A percentile compares a stretch with the other conserved stretches of the same genome.
These are phyloP conservation scores for Tubosaeta sp. DNA, from an alignment of 768 basidiomycete species.

Conservation along the genomic window DNA sequence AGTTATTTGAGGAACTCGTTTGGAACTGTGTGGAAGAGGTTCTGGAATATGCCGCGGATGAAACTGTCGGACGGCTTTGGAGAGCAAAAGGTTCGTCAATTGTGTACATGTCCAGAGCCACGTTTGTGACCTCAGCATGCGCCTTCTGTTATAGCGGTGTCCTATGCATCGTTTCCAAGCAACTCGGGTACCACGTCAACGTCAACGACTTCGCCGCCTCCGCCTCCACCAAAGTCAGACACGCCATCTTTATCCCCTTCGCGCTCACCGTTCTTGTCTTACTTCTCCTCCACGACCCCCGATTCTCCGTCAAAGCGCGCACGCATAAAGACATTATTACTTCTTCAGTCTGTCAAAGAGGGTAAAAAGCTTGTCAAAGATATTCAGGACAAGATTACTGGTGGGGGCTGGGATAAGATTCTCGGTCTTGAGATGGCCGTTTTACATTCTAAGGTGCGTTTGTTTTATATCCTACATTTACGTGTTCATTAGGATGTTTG, in stretches of 20 bases:
- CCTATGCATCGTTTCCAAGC: slow-evolving; percentile 43
- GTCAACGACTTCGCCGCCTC: slow-evolving; percentile 1
- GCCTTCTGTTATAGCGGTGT: slow-evolving; percentile 38
- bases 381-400: slow-evolving; percentile 18
- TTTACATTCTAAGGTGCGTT: slow-evolving; percentile 67
- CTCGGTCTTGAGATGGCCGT: slow-evolving; percentile 75
- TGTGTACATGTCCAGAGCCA: background rate
- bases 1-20: slow-evolving; percentile 67
- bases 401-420: slow-evolving; percentile 39
- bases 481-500: background rate
- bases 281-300: slow-evolving; percentile 81
- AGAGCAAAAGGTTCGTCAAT: slow-evolving; percentile 55
- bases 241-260: background rate
- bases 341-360: slow-evolving; percentile 50
- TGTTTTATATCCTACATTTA: background rate
- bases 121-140: background rate
- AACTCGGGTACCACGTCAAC: background rate
- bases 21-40: slow-evolving; percentile 52
- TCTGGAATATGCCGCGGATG: slow-evolving; percentile 41
- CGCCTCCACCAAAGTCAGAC: slow-evolving; percentile 10
- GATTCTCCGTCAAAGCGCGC: slow-evolving; percentile 68
- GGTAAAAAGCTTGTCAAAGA: slow-evolving; percentile 13
- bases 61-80: slow-evolving; percentile 60
- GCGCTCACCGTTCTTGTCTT: slow-evolving; percentile 43
- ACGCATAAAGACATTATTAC: slow-evolving; percentile 72